A percentile compares a stretch with the other conserved stretches of the same genome.
These are phyloP conservation scores for Aspergillus uvarum DNA, from an alignment of 2,329 filamentous ascomycete genomes.

Conservation along the genomic window DNA sequence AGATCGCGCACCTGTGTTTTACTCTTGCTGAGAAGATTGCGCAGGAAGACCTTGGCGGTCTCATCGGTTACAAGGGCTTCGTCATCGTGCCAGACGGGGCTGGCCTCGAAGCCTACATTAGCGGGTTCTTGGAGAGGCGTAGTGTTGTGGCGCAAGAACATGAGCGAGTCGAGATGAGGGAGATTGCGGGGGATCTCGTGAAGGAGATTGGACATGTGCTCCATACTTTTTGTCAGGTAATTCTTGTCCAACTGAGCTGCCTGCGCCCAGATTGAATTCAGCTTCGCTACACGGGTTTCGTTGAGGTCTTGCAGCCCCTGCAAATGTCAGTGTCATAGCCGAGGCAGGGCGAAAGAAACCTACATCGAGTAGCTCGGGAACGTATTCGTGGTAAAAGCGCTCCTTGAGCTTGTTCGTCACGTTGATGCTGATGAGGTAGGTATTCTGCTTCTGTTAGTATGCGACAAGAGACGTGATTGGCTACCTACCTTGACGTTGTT, in stretches of 20 bases:
- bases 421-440: constrained; percentile 94
- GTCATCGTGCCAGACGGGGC: constrained; percentile 96
- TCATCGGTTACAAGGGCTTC: constrained; percentile 84
- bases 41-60: constrained; percentile 80
- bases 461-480: not conserved
- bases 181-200: constrained; percentile 84
- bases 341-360: constrained; percentile 22
- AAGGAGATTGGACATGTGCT: constrained; percentile 69
- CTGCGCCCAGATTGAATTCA: constrained; percentile 82
- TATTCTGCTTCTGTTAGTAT: constrained; percentile 60
- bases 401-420: constrained; percentile 98
- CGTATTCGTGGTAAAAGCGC: constrained; percentile 94
- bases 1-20: constrained; percentile 80
- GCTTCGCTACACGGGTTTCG: constrained; percentile 78
- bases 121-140: constrained; percentile 77
- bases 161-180: constrained; percentile 89
- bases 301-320: constrained; percentile 81
- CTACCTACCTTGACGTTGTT: constrained; percentile 73
- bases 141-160: constrained; percentile 95
- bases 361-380: constrained; percentile 90
- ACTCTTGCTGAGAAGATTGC: constrained; percentile 88
- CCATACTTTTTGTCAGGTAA: constrained; percentile 72
- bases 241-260: constrained; percentile 77
- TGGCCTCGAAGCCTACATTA: constrained; percentile 86
- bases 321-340: constrained; percentile 7